Percentiles rank a stretch among this genome's conserved stretches.
Conservation (phyloP, 257 asterid genomes). For the Lycium ferocissimum region DNA sequence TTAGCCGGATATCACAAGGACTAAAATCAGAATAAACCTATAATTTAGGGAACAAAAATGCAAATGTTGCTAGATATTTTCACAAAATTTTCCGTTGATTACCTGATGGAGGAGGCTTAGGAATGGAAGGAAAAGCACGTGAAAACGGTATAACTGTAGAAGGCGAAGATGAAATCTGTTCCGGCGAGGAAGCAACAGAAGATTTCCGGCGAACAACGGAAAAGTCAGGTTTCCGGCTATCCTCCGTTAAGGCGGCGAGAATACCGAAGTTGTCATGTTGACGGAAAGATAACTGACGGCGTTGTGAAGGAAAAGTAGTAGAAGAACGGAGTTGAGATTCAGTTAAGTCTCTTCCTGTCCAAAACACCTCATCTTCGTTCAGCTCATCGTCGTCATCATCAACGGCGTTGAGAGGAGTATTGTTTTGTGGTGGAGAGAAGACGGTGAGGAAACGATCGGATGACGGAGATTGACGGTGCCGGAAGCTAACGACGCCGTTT, state of each 20-base stretch:
- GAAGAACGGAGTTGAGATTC: conserved; percentile 32
- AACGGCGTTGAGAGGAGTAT: conserved; percentile 23
- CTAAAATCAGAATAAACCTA: too few species aligned
- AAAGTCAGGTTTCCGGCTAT: conserved; percentile 40
- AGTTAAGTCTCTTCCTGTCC: conserved; percentile 46
- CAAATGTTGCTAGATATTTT: too few species aligned
- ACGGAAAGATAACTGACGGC: conserved; percentile 40
- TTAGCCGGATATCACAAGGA: too few species aligned
- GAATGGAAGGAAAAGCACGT: conserved; percentile 60
- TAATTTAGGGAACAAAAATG: too few species aligned
- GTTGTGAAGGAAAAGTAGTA: conserved; percentile 42
- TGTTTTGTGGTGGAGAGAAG: conserved; percentile 64
- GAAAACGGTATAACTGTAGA: conserved; percentile 43
- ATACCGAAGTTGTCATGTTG: conserved; percentile 63
- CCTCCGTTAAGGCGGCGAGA: conserved; percentile 72
- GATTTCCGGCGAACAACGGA: conserved; percentile 53
- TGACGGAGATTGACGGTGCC: conserved; percentile 68
- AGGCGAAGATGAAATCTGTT: conserved; percentile 30
- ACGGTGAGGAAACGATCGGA: conserved; percentile 69
- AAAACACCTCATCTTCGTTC: conserved; percentile 76
- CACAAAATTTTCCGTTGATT: neutral
- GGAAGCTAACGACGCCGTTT: conserved; percentile 47
- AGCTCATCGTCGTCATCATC: conserved; percentile 60
- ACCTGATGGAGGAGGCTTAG: conserved; percentile 56
- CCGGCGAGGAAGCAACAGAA: conserved; percentile 46